Conservation (phyloP, 1,284 basidiomycete species). For the Malassezia yamatoensis region DNA sequence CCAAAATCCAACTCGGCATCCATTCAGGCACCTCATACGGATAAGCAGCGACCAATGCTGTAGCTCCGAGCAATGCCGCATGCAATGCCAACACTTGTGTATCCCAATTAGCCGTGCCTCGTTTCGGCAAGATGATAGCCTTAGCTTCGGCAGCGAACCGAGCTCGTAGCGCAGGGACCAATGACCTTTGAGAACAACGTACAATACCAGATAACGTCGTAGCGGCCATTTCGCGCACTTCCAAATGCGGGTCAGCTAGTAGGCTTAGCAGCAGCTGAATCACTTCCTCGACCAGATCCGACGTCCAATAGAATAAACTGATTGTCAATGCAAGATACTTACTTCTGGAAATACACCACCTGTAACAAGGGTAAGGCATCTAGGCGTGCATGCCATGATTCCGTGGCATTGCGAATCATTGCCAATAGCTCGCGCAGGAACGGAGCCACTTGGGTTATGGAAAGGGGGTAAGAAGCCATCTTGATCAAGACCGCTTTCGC, state of each 20-base stretch:
- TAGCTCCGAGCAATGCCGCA: slow-evolving; percentile 75
- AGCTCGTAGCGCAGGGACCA: slow-evolving; percentile 62
- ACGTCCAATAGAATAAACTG: slow-evolving; percentile 30
- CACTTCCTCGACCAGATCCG: slow-evolving; percentile 23
- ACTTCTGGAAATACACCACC: slow-evolving; percentile 45
- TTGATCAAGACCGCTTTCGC: slow-evolving; percentile 35
- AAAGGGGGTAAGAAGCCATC: slow-evolving; percentile 35
- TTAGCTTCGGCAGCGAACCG: slow-evolving; percentile 30
- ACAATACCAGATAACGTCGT: slow-evolving; percentile 73
- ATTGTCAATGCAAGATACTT: background rate
- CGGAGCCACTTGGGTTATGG: slow-evolving; percentile 21
- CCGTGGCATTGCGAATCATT: slow-evolving; percentile 26
- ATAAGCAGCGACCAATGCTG: slow-evolving; percentile 67
- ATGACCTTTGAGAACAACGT: slow-evolving; percentile 79
- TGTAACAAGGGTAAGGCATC: slow-evolving; percentile 41
- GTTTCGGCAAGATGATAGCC: slow-evolving; percentile 52
- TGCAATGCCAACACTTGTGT: slow-evolving; percentile 68
- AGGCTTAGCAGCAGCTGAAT: slow-evolving; percentile 34
- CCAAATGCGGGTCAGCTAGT: slow-evolving; percentile 37
- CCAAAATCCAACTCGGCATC: slow-evolving; percentile 64
- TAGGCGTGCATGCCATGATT: slow-evolving; percentile 41
- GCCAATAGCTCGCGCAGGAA: slow-evolving; percentile 31
- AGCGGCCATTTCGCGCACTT: slow-evolving; percentile 45
- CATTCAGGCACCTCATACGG: slow-evolving; percentile 75
- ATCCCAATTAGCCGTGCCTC: slow-evolving; percentile 59